Percentiles rank a stretch among this genome's conserved stretches.
These are phyloP conservation scores for Diaporthe vaccinii DNA, from an alignment of 2,329 filamentous ascomycete species.

Conservation along the genomic window DNA sequence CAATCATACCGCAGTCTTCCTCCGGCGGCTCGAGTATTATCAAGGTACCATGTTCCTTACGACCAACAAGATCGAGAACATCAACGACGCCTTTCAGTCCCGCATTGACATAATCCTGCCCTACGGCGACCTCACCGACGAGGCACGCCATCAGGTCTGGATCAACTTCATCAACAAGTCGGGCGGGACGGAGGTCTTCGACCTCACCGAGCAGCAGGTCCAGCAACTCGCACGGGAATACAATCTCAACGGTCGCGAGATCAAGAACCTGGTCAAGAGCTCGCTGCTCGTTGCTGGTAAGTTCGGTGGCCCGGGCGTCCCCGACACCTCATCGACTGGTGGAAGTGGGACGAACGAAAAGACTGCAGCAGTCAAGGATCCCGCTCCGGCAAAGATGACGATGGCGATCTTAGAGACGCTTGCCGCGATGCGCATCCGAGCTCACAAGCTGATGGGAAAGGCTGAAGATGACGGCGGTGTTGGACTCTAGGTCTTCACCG, in stretches of 20 bases:
- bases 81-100: constrained; percentile 54
- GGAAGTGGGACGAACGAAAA: neutral
- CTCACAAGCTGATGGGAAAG: constrained; percentile 21
- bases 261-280: constrained; percentile 62
- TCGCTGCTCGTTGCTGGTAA: constrained; percentile 12
- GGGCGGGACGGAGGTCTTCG: constrained; percentile 48
- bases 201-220: constrained; percentile 48
- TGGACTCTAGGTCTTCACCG: neutral
- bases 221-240: constrained; percentile 53
- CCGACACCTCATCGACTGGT: too few species aligned
- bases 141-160: constrained; percentile 52
- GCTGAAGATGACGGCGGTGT: too few species aligned
- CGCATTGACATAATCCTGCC: constrained; percentile 51
- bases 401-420: constrained; percentile 1
- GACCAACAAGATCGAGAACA: constrained; percentile 51
- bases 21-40: constrained; percentile 53
- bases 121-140: constrained; percentile 48
- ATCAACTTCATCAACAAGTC: constrained; percentile 50
- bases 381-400: neutral
- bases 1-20: constrained; percentile 44
- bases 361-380: neutral
- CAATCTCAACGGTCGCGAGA: constrained; percentile 63
- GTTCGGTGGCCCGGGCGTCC: neutral
- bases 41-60: constrained; percentile 54
- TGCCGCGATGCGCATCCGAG: constrained; percentile 9